Conservation (phyloP, 1,284 basidiomycete species). For the Erythrobasidium hasegawianum region DNA sequence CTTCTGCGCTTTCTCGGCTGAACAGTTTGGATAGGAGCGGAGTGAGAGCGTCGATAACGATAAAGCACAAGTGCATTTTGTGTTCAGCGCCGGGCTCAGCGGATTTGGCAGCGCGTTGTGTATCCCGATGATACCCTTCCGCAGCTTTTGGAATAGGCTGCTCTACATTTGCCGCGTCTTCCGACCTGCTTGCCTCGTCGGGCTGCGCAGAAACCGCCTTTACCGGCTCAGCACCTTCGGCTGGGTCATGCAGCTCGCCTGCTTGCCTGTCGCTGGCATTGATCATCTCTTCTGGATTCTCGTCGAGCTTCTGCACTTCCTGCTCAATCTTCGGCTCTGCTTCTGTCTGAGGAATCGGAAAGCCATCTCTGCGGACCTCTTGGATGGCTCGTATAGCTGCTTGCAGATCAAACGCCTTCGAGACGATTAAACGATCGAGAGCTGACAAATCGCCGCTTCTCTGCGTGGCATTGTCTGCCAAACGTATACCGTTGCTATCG, state of each 20-base stretch:
- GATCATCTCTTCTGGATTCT: neutral
- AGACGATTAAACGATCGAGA: constrained; percentile 28
- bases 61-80: constrained; percentile 19
- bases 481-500: neutral
- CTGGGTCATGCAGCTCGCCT: neutral
- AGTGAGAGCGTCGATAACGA: constrained; percentile 21
- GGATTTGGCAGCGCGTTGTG: neutral
- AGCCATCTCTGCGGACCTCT: constrained; percentile 6
- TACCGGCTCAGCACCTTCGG: neutral
- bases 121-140: neutral
- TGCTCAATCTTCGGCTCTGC: neutral
- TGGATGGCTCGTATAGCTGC: constrained; percentile 27
- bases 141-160: neutral
- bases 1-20: constrained; percentile 18
- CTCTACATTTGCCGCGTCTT: neutral
- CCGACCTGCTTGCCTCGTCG: neutral
- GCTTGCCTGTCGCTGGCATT: neutral
- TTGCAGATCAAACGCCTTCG: constrained; percentile 17
- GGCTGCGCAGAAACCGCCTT: neutral
- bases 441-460: neutral
- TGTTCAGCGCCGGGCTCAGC: neutral
- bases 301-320: neutral
- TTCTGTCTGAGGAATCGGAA: neutral
- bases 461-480: neutral
- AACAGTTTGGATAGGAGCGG: constrained; percentile 11